Evolutionary conservation across 305 asterid species (phyloP).

Genomic region (Fraxinus sp.): DNA sequence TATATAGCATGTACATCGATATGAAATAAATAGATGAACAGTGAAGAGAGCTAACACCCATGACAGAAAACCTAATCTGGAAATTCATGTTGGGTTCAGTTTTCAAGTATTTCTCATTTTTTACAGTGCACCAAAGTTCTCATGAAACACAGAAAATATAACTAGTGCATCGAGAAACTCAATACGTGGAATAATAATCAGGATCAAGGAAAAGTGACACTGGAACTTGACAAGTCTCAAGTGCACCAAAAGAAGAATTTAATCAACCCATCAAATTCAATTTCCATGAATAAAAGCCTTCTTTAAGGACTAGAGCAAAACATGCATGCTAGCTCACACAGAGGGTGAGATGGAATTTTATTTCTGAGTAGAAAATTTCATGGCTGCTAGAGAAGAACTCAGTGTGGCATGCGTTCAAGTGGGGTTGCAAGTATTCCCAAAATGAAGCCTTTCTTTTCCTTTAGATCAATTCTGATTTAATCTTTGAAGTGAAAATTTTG

Average conservation of each 20-base stretch:
- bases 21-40: slow-evolving; percentile 5
- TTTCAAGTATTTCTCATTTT: background rate
- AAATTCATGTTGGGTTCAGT: background rate
- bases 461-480: background rate
- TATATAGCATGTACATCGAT: slow-evolving; percentile 26
- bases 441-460: background rate
- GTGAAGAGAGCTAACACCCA: slow-evolving; percentile 15
- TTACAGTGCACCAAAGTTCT: slow-evolving; percentile 3
- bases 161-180: background rate
- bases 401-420: background rate
- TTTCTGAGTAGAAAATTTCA: background rate
- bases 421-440: background rate
- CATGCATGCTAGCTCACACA: background rate
- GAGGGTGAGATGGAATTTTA: background rate
- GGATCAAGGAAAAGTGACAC: background rate
- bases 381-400: background rate
- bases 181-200: background rate
- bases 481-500: background rate
- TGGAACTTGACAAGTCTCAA: background rate
- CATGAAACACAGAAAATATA: background rate
- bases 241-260: background rate
- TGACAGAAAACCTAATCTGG: background rate
- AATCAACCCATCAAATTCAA: background rate
- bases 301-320: background rate
- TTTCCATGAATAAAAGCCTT: background rate